phyloP scores from a whole-genome alignment of 164 flowering plant species.

The Pachysandra terminalis region DNA sequence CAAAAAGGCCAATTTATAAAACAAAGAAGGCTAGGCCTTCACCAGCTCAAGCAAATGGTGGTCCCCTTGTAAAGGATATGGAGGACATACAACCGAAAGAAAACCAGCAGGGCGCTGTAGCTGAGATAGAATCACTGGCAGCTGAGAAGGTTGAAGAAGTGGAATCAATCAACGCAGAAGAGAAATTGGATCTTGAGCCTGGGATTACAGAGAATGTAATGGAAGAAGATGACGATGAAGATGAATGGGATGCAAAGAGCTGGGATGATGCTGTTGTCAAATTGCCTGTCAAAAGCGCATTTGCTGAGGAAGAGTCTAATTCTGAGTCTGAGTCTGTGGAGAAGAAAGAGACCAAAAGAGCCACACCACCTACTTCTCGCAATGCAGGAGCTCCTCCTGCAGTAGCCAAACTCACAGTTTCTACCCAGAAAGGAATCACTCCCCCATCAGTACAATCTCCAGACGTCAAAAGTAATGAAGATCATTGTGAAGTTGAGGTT shows the following conservation, averaged over 20 bases:
- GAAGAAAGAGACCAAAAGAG: slow-evolving; percentile 49
- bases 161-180: slow-evolving; percentile 34
- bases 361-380: slow-evolving; percentile 19
- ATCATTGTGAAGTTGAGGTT: slow-evolving; percentile 28
- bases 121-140: slow-evolving; percentile 35
- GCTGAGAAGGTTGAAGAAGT: slow-evolving; percentile 44
- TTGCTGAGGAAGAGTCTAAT: slow-evolving; percentile 87
- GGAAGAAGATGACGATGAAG: slow-evolving; percentile 68
- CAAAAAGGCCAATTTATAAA: slow-evolving; percentile 71
- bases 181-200: slow-evolving; percentile 34
- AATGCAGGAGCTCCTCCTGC: slow-evolving; percentile 23
- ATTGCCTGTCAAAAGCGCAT: slow-evolving; percentile 60
- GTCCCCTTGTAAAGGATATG: slow-evolving; percentile 22
- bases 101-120: slow-evolving; percentile 22
- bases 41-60: slow-evolving; percentile 47
- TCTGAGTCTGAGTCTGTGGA: slow-evolving; percentile 43
- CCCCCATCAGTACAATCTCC: slow-evolving; percentile 25
- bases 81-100: slow-evolving; percentile 39
- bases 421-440: slow-evolving; percentile 23
- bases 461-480: slow-evolving; percentile 29
- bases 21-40: slow-evolving; percentile 65
- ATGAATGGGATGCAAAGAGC: slow-evolving; percentile 98
- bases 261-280: slow-evolving; percentile 83
- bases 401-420: slow-evolving; percentile 18
- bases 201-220: slow-evolving; percentile 40